Conservation (phyloP, 176 grass and related monocot species). For the Hordeum vulgare region DNA sequence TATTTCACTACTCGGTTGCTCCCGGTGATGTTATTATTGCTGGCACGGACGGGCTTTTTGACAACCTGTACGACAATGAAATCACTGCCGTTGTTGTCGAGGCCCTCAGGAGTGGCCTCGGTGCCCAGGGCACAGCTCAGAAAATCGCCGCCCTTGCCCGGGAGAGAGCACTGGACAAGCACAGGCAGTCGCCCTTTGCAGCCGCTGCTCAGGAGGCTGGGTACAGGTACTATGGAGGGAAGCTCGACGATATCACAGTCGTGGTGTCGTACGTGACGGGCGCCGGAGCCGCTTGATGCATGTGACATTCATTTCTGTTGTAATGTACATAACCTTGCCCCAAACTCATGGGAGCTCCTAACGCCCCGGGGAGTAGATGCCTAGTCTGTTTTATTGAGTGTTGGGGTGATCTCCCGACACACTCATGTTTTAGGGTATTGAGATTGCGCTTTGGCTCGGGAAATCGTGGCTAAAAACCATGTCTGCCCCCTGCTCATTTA, state of each 20-base stretch:
- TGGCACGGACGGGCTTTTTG: constrained; percentile 93
- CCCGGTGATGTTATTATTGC: constrained; percentile 78
- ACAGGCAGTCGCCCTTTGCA: constrained; percentile 83
- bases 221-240: constrained; percentile 87
- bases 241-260: constrained; percentile 92
- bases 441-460: not conserved
- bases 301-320: not conserved
- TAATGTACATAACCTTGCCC: constrained; percentile 23
- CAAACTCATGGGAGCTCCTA: constrained; percentile 8
- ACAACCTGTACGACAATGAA: constrained; percentile 88
- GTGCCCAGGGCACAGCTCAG: constrained; percentile 64
- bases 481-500: not conserved
- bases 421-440: not conserved
- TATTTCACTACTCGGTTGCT: constrained; percentile 66
- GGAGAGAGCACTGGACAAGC: constrained; percentile 76
- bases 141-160: constrained; percentile 94
- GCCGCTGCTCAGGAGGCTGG: constrained; percentile 91
- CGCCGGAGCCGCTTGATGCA: not conserved
- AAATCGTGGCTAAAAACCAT: constrained; percentile 27
- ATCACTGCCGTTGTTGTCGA: constrained; percentile 79
- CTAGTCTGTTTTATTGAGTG: not conserved
- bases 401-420: not conserved
- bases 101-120: constrained; percentile 55
- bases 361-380: constrained; percentile 6
- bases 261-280: constrained; percentile 67